Percentiles rank a stretch among this genome's conserved stretches.
Evolutionary conservation across 495 filamentous ascomycete genomes (phyloP).

Genomic region (Thozetella sp.): DNA sequence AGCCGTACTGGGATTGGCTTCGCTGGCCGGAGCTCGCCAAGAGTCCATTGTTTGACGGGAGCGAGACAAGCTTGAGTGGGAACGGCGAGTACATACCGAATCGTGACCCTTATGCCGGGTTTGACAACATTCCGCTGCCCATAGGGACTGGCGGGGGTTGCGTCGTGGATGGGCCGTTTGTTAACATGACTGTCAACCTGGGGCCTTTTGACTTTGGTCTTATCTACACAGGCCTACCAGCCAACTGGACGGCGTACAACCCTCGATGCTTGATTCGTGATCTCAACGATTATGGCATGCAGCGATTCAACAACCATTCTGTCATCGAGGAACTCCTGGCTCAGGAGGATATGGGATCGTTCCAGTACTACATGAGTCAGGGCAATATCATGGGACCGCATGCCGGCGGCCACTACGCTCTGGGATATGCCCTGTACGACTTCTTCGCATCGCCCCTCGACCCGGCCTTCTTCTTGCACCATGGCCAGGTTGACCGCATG

Average conservation of each 20-base stretch:
- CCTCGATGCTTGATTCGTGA: neutral
- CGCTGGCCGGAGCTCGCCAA: neutral
- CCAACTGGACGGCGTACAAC: neutral
- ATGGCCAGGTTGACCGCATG: conserved; percentile 44
- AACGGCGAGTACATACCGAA: neutral
- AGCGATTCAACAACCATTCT: neutral
- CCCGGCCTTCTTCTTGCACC: conserved; percentile 52
- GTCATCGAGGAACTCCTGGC: neutral
- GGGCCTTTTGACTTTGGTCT: conserved; percentile 11
- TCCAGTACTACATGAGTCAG: neutral
- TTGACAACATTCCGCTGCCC: neutral
- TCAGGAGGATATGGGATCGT: neutral
- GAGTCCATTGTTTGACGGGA: neutral
- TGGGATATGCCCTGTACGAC: neutral
- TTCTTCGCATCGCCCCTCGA: conserved; percentile 20
- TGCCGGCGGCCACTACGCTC: neutral
- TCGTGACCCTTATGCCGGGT: neutral
- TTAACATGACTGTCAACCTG: conserved; percentile 31
- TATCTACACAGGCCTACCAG: neutral
- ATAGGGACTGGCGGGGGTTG: conserved; percentile 26
- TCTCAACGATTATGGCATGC: neutral
- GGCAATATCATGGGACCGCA: neutral
- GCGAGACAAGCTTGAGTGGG: neutral
- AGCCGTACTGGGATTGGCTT: neutral
- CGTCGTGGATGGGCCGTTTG: conserved; percentile 21